Evolutionary conservation across 495 filamentous ascomycete species (phyloP).

Genomic region (Aspergillus egyptiacus): DNA sequence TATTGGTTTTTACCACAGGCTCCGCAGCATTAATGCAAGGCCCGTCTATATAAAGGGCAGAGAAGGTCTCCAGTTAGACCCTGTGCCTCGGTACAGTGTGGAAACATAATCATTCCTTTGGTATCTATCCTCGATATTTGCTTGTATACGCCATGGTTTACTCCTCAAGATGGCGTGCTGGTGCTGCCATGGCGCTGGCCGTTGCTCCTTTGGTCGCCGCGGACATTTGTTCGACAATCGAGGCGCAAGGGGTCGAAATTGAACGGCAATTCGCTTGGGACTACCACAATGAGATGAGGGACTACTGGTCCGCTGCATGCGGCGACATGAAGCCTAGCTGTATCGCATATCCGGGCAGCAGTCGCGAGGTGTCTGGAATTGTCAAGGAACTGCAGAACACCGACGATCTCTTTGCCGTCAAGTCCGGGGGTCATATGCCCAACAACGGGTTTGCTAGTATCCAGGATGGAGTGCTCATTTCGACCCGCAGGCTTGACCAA

Average conservation of each 20-base stretch:
- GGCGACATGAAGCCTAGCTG: slow-evolving; percentile 37
- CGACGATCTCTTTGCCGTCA: slow-evolving; percentile 35
- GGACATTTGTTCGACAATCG: slow-evolving; percentile 34
- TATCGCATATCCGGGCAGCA: slow-evolving; percentile 34
- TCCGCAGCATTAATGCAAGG: no score
- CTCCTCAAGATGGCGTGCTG: slow-evolving; percentile 14
- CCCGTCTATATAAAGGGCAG: no score
- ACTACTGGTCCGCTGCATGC: slow-evolving; percentile 40
- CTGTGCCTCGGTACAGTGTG: no score
- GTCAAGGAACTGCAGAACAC: slow-evolving; percentile 34
- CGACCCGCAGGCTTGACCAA: slow-evolving; percentile 34
- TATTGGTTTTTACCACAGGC: no score
- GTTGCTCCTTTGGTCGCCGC: slow-evolving; percentile 22
- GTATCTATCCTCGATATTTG: no score
- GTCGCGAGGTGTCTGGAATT: slow-evolving; percentile 32
- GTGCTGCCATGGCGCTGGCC: slow-evolving; percentile 18
- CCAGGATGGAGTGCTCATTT: slow-evolving; percentile 35
- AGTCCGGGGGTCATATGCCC: slow-evolving; percentile 42
- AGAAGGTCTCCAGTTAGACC: no score
- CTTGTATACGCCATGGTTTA: no score
- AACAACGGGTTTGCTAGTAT: slow-evolving; percentile 42
- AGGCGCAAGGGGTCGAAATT: slow-evolving; percentile 25
- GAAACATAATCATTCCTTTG: no score
- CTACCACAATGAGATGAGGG: slow-evolving; percentile 24
- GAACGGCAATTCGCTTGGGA: slow-evolving; percentile 24